Evolutionary conservation across 2,329 filamentous ascomycete genomes (phyloP).

Genomic region (Ramichloridium luteum): DNA sequence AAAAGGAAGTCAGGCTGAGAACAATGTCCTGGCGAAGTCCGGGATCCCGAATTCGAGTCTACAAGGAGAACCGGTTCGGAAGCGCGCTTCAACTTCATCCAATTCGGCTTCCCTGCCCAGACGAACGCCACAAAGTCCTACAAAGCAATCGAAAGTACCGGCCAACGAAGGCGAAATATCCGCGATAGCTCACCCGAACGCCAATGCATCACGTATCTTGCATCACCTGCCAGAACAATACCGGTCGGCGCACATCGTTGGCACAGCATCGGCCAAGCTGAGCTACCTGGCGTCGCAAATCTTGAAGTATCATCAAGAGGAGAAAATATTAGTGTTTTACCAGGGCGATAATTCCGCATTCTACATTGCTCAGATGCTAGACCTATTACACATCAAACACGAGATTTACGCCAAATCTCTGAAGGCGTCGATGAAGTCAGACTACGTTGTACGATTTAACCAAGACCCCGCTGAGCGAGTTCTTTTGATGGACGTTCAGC

Average conservation of each 20-base stretch:
- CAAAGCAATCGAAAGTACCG: no score
- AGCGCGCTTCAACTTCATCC: slow-evolving; percentile 10
- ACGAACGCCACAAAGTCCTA: no score
- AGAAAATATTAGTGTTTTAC: slow-evolving; percentile 90
- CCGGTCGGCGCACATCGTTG: slow-evolving; percentile 50
- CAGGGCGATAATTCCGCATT: slow-evolving; percentile 77
- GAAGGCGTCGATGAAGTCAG: slow-evolving; percentile 48
- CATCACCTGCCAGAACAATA: slow-evolving; percentile 26
- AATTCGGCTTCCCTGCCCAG: not conserved
- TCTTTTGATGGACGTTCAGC: slow-evolving; percentile 79
- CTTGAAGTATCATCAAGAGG: slow-evolving; percentile 50
- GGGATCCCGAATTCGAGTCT: slow-evolving; percentile 32
- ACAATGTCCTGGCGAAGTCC: slow-evolving; percentile 21
- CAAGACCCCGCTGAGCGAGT: slow-evolving; percentile 57
- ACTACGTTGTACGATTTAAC: slow-evolving; percentile 72
- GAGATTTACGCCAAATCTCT: slow-evolving; percentile 56
- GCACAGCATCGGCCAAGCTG: slow-evolving; percentile 75
- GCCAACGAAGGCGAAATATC: slow-evolving; percentile 5
- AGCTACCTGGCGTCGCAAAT: slow-evolving; percentile 73
- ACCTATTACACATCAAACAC: slow-evolving; percentile 53
- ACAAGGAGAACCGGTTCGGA: slow-evolving; percentile 25
- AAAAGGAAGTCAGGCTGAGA: slow-evolving; percentile 15
- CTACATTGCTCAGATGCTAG: slow-evolving; percentile 72
- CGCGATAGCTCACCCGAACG: slow-evolving; percentile 1
- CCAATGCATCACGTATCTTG: not conserved